Conservation (phyloP, 176 grass and related monocot species). For the Alloteropsis semialata region DNA sequence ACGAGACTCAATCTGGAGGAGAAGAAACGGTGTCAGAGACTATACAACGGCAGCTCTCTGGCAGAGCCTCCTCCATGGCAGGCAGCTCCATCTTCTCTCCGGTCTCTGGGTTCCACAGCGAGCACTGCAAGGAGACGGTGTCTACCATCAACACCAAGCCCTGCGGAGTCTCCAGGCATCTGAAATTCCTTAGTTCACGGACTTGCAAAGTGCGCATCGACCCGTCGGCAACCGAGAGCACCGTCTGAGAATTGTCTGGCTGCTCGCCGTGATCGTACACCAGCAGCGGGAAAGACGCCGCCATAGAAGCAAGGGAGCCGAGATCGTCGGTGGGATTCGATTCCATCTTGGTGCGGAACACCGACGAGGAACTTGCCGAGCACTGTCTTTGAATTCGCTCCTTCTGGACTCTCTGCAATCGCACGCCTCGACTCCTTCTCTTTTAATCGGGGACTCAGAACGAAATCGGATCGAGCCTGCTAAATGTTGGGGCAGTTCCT, state of each 20-base stretch:
- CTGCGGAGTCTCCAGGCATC: background rate
- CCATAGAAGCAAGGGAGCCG: background rate
- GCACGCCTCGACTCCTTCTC: too few relatives aligned
- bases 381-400: too few relatives aligned
- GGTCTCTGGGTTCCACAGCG: background rate
- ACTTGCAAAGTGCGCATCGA: background rate
- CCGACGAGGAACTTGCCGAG: too few relatives aligned
- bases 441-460: too few relatives aligned
- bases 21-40: background rate
- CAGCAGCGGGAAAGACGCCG: background rate
- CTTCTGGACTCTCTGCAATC: too few relatives aligned
- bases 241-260: background rate
- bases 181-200: background rate
- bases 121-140: background rate
- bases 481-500: too few relatives aligned
- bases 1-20: too few relatives aligned
- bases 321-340: background rate
- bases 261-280: background rate
- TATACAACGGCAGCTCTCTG: background rate
- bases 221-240: background rate
- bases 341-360: background rate
- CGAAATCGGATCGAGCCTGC: too few relatives aligned
- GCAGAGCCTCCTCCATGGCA: background rate
- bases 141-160: background rate
- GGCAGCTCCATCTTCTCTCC: background rate